phyloP scores from a whole-genome alignment of 768 basidiomycete genomes.

The Lentinula guzmanii region DNA sequence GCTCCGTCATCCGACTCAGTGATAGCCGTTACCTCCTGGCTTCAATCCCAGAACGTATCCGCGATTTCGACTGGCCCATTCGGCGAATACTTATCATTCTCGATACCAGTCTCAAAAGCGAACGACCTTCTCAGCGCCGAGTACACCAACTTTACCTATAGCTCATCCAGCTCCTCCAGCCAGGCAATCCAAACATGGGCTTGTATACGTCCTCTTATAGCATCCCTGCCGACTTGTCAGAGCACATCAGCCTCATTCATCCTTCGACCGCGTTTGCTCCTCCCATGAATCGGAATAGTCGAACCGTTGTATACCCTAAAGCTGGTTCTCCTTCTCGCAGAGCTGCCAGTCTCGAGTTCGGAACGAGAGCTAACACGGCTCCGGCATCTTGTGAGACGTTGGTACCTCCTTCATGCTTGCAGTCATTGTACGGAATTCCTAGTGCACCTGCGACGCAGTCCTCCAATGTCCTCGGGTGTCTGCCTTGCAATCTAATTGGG shows the following conservation, averaged over 20 bases:
- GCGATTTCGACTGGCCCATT: conserved; percentile 27
- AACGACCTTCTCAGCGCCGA: conserved; percentile 27
- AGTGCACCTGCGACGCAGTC: conserved; percentile 12
- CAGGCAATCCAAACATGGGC: conserved; percentile 13
- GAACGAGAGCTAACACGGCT: conserved; percentile 11
- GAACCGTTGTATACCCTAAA: not conserved
- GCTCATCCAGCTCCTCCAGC: conserved; percentile 14
- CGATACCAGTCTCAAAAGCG: conserved; percentile 24
- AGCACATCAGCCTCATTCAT: conserved; percentile 19
- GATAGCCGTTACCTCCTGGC: conserved; percentile 37
- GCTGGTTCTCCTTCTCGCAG: not conserved
- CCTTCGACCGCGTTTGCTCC: conserved; percentile 17
- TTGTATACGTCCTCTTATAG: conserved; percentile 12
- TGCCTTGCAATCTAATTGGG: conserved; percentile 5
- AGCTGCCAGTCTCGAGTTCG: not conserved
- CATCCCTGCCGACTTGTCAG: conserved; percentile 15
- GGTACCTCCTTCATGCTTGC: conserved; percentile 20
- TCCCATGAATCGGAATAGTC: not conserved
- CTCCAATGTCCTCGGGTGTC: conserved; percentile 12
- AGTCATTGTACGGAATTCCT: conserved; percentile 21
- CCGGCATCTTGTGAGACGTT: conserved; percentile 13
- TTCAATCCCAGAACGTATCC: conserved; percentile 32
- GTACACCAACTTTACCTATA: conserved; percentile 28
- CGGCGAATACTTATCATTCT: conserved; percentile 28
- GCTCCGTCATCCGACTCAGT: conserved; percentile 10